Evolutionary conservation across 441 rosid species (phyloP).

Genomic region (Viola pubescens): DNA sequence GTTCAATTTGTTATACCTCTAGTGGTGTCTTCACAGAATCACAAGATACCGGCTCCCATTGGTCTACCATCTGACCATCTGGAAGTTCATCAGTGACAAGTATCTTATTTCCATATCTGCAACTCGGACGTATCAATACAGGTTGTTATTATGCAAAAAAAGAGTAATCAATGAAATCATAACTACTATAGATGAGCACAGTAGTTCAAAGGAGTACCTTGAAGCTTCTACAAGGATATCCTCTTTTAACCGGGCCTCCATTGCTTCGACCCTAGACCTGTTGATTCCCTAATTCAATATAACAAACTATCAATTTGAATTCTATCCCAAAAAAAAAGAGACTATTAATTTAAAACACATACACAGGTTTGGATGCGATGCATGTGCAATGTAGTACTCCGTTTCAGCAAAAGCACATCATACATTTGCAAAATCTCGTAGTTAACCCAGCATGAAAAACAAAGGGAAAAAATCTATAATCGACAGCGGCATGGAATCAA

Average conservation of each 20-base stretch:
- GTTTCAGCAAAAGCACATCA: not conserved
- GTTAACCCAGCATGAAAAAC: not conserved
- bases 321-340: not conserved
- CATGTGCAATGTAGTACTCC: not conserved
- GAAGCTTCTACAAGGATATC: conserved; percentile 89
- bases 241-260: conserved; percentile 91
- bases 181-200: conserved; percentile 7
- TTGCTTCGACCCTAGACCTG: conserved; percentile 88
- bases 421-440: not conserved
- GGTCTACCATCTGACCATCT: conserved; percentile 99
- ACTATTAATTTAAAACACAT: not conserved
- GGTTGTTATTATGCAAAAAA: conserved; percentile 16
- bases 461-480: too few relatives aligned
- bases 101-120: conserved; percentile 96
- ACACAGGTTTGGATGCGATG: not conserved
- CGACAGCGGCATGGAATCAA: not conserved
- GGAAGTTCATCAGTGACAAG: conserved; percentile 99
- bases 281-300: conserved; percentile 65
- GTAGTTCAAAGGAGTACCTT: conserved; percentile 38
- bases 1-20: conserved; percentile 44
- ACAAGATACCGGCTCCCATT: conserved; percentile 88
- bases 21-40: conserved; percentile 92
- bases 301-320: conserved; percentile 1
- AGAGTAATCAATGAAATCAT: conserved; percentile 12
- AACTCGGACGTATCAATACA: conserved; percentile 23